Conservation (phyloP, 2,329 filamentous ascomycete species). For the Pseudogymnoascus sp. region DNA sequence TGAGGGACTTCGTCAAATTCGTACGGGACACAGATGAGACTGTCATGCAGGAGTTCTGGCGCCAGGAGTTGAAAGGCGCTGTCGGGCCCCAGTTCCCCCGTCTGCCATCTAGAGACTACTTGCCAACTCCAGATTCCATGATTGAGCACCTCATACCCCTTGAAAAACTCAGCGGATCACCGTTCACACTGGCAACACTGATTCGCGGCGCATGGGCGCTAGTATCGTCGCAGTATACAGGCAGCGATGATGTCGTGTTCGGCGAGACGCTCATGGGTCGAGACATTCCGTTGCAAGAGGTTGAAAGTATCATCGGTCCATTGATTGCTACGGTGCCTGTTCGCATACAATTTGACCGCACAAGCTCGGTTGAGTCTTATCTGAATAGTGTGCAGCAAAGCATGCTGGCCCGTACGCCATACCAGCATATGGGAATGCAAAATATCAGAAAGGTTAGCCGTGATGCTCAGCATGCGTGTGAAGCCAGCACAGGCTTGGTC, state of each 20-base stretch:
- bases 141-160: constrained; percentile 34
- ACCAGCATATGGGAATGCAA: constrained; percentile 23
- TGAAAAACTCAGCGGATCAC: constrained; percentile 10
- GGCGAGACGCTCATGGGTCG: constrained; percentile 39
- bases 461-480: constrained; percentile 20
- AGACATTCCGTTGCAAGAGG: constrained; percentile 32
- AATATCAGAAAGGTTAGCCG: constrained; percentile 21
- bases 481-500: constrained; percentile 18
- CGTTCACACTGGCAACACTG: constrained; percentile 19
- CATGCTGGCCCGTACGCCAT: constrained; percentile 39
- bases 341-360: constrained; percentile 29
- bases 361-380: constrained; percentile 32
- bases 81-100: constrained; percentile 42
- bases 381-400: constrained; percentile 40
- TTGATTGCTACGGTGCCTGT: constrained; percentile 38
- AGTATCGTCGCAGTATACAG: constrained; percentile 33
- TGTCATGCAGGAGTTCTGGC: constrained; percentile 41
- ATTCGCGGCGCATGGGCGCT: constrained; percentile 34
- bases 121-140: constrained; percentile 36
- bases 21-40: constrained; percentile 35
- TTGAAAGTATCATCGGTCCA: constrained; percentile 38
- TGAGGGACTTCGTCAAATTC: constrained; percentile 43
- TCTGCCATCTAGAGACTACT: constrained; percentile 39
- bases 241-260: constrained; percentile 35
- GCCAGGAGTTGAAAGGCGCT: constrained; percentile 36